phyloP scores from a whole-genome alignment of 306 rosid genomes.

The Dalbergia cochinchinensis region DNA sequence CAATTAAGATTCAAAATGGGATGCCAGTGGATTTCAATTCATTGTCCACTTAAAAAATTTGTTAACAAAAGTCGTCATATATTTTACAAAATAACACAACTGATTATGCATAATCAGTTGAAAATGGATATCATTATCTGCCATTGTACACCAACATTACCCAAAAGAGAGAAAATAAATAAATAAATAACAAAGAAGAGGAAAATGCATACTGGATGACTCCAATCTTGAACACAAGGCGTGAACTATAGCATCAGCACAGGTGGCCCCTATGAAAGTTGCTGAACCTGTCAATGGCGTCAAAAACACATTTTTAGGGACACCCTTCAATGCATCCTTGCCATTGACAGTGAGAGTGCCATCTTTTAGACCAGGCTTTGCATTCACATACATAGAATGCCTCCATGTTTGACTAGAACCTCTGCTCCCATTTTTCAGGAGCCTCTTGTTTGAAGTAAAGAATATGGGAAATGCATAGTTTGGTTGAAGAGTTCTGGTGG shows the following conservation, averaged over 20 bases:
- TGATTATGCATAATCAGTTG: background rate
- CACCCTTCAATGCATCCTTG: slow-evolving; percentile 27
- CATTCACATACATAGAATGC: slow-evolving; percentile 18
- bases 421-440: background rate
- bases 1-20: too few relatives aligned
- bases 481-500: too few relatives aligned
- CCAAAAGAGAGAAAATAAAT: slow-evolving; percentile 1
- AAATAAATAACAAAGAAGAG: background rate
- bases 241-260: slow-evolving; percentile 18
- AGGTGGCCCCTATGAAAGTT: slow-evolving; percentile 22
- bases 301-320: slow-evolving; percentile 30
- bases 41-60: too few relatives aligned
- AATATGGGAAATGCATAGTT: background rate
- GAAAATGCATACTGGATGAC: slow-evolving; percentile 17
- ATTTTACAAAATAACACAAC: too few relatives aligned
- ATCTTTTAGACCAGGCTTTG: slow-evolving; percentile 17
- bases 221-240: slow-evolving; percentile 37
- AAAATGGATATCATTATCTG: background rate
- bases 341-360: slow-evolving; percentile 15
- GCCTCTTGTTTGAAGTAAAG: background rate
- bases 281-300: slow-evolving; percentile 15
- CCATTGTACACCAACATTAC: background rate
- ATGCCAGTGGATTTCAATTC: too few relatives aligned
- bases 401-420: background rate
- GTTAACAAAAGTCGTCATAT: too few relatives aligned